phyloP scores from a whole-genome alignment of 352 stramenopile genomes.

The Globisporangium camurandrum region DNA sequence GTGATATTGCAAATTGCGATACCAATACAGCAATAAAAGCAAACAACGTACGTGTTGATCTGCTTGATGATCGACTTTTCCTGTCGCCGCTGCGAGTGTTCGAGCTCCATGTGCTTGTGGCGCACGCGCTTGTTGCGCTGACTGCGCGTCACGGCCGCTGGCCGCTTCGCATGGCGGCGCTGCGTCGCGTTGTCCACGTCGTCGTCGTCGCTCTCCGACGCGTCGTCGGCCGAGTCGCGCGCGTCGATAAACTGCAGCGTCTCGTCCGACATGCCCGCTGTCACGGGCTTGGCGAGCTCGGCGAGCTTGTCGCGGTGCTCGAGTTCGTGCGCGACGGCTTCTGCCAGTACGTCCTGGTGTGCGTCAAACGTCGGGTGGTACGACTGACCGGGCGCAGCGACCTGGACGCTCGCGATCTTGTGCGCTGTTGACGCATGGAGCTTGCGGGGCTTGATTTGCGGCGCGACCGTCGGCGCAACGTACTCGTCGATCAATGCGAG shows the following conservation, averaged over 20 bases:
- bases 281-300: constrained; percentile 36
- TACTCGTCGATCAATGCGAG: constrained; percentile 47
- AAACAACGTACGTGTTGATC: constrained; percentile 68
- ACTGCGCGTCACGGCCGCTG: constrained; percentile 53
- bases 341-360: constrained; percentile 74
- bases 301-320: constrained; percentile 47
- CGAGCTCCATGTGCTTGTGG: constrained; percentile 74
- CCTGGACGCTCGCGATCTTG: constrained; percentile 64
- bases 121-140: constrained; percentile 75
- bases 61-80: constrained; percentile 81
- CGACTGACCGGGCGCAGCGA: constrained; percentile 70
- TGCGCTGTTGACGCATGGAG: constrained; percentile 50
- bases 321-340: constrained; percentile 59
- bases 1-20: not conserved
- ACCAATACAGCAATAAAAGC: too few species aligned
- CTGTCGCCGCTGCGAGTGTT: constrained; percentile 47
- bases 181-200: constrained; percentile 28
- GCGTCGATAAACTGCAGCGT: constrained; percentile 76
- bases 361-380: constrained; percentile 81
- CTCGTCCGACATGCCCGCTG: constrained; percentile 64
- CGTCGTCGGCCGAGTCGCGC: constrained; percentile 30
- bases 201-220: constrained; percentile 16
- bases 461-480: constrained; percentile 43
- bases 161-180: constrained; percentile 29
- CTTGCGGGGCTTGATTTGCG: constrained; percentile 51